Evolutionary conservation across 2,329 filamentous ascomycete genomes (phyloP), one percentile per base, ranked within the genome.

Genomic region (Nigrospora sphaerica): DNA sequence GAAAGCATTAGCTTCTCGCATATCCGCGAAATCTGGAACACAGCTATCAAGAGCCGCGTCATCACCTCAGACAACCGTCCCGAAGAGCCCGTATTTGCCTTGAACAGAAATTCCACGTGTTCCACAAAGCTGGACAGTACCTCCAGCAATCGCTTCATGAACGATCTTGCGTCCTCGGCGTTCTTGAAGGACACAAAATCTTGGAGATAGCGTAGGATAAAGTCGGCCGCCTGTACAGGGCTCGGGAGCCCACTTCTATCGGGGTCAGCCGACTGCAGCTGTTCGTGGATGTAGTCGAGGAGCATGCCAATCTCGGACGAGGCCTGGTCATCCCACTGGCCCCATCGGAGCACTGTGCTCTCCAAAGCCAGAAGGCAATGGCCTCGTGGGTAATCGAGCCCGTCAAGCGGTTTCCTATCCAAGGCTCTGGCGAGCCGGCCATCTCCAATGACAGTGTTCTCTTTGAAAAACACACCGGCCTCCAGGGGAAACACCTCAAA

Each of bases 401-500:
- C 58, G 16, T 63, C 54, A 6, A 52, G 48, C 9, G 63, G 57
- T 10, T 55, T 58, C 32, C 52, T 44, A 28, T 65, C 62, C 2
- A 66, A 54, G 4, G 69, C 67, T 28, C 65, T 64, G 16, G 65
- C 58, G 6, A 84, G 55, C 1, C 66, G 61, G 2, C 80, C 79
- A 52, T 69, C 72, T 9, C 81, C 81, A 39, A 85, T 63, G 28
- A 83, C 58, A 1, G 80, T 84, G 44, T 68, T 74, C 49, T 75
- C 70, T 46, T 83, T 80, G 45, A 85, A 84, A 59, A 73, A 83
- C 0, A 77, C 70, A 3, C 73, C 74, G 7, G 61, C 55, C 35
- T 76, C 72, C 31, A 85, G 62, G 16, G 80, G 80, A 45, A 82
- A 81, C 5, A 79, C 61, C 39, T 83, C 79, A 50, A 85, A 85